phyloP scores from a whole-genome alignment of 2,329 filamentous ascomycete species.

The Aspergillus felis region DNA sequence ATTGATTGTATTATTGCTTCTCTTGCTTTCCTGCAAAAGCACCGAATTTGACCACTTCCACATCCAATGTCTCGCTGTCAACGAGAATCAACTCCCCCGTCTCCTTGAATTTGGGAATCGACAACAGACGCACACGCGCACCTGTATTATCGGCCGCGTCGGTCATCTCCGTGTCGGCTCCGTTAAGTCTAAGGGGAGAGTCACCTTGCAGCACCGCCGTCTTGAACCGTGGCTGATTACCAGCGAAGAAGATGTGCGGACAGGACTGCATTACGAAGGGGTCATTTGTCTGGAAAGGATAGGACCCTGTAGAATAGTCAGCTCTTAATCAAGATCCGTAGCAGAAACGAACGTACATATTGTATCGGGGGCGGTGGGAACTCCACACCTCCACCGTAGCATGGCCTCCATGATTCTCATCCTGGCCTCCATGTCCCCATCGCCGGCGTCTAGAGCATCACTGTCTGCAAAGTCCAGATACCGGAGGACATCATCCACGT shows the following conservation, averaged over 20 bases:
- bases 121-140: conserved; percentile 72
- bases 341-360: conserved; percentile 62
- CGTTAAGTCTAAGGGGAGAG: conserved; percentile 27
- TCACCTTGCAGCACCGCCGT: conserved; percentile 63
- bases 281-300: conserved; percentile 92
- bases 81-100: conserved; percentile 78
- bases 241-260: conserved; percentile 87
- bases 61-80: conserved; percentile 79
- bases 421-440: conserved; percentile 59
- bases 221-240: conserved; percentile 75
- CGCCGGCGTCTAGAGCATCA: conserved; percentile 21
- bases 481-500: conserved; percentile 88
- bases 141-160: conserved; percentile 47
- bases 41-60: conserved; percentile 63
- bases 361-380: conserved; percentile 93
- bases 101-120: conserved; percentile 75
- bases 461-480: conserved; percentile 62
- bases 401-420: conserved; percentile 91
- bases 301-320: conserved; percentile 63
- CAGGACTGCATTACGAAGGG: conserved; percentile 81
- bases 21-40: conserved; percentile 36
- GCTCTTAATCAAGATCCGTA: background rate
- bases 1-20: conserved; percentile 22
- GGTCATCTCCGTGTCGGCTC: conserved; percentile 31
- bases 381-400: conserved; percentile 84